Base-by-base conservation (phyloP, 2,329 filamentous ascomycete species). In the Elsinoe perseae region DNA sequence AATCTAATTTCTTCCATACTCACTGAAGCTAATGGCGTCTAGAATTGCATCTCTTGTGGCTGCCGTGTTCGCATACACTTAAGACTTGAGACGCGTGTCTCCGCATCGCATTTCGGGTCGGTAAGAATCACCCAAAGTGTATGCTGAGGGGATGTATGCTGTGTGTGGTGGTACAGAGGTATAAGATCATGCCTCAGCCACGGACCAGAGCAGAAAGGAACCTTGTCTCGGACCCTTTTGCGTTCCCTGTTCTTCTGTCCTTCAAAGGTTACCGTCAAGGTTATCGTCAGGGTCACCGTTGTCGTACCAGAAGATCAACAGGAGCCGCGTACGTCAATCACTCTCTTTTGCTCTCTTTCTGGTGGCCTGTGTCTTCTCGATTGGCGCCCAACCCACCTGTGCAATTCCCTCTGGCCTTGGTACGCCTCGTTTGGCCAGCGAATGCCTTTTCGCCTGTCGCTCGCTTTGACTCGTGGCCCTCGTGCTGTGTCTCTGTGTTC, bases 311-410 rank as follows among this genome's bases (percentile, higher is more conserved):
- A 43, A 21, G 38, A 43, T 48, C n/a, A 28, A 16, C 21, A 28
- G 12, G 48, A 52, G 48, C 48, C 48, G 48, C 48, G 28, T 52
- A 52, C 48, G 48, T 52, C 48, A 52, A 52, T 23, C 27, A 36
- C 3, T 48, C 8, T 36, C 32, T 36, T 32, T 6, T 14, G 7
- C 30, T 32, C 30, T 32, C n/a, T n/a, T n/a, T n/a, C n/a, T n/a
- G n/a, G n/a, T 32, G 30, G 10, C 32, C 32, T 36, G 32, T 36
- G 32, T 36, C 8, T 9, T n/a, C 20, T 28, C 48, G 48, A 38
- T 52, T 52, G 48, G 48, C 48, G 48, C 48, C 48, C 48, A 52
- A 52, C 18, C n/a, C 32, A 7, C 32, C 10, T 14, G 7, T 12
- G 9, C 28, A 36, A 23, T 12, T 32, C 44, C 12, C 8, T 18